Conservation (phyloP, 495 filamentous ascomycete species). For the Articulospora tetracladia region DNA sequence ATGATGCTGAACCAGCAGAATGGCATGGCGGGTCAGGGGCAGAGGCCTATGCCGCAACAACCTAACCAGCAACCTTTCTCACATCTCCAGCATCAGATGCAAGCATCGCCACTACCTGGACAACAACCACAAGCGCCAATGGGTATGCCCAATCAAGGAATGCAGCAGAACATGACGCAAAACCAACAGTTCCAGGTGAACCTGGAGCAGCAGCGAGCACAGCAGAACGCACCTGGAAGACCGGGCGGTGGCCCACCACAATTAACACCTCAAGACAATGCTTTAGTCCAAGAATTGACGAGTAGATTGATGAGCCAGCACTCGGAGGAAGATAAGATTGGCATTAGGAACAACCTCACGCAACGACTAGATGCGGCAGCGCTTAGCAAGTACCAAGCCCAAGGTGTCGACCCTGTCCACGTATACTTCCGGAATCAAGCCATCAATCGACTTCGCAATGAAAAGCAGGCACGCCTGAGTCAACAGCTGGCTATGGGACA, state of each 20-base stretch:
- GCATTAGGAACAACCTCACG: constrained; percentile 30
- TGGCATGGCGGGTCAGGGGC: constrained; percentile 33
- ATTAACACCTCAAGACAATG: constrained; percentile 15
- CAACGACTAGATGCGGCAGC: constrained; percentile 27
- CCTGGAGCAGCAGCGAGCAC: constrained; percentile 17
- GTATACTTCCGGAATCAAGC: constrained; percentile 39
- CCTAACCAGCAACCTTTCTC: constrained; percentile 38
- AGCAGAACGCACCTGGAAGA: constrained; percentile 13
- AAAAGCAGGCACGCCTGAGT: constrained; percentile 16
- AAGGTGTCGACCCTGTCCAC: constrained; percentile 36
- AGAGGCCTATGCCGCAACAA: constrained; percentile 31
- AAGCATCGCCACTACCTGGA: constrained; percentile 36
- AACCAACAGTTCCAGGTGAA: constrained; percentile 35
- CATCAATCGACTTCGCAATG: constrained; percentile 22
- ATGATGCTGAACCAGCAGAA: constrained; percentile 43
- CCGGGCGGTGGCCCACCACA: constrained; percentile 12
- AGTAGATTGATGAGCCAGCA: constrained; percentile 18
- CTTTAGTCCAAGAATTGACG: constrained; percentile 10
- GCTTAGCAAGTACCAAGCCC: constrained; percentile 29
- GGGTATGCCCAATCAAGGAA: constrained; percentile 22
- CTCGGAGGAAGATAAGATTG: constrained; percentile 30
- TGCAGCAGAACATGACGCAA: constrained; percentile 22
- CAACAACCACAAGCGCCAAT: constrained; percentile 21
- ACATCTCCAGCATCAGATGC: constrained; percentile 46
- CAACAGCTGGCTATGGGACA: constrained; percentile 11